These are phyloP conservation scores for Cadophora malorum DNA, from an alignment of 2,329 filamentous ascomycete species.

Conservation along the genomic window DNA sequence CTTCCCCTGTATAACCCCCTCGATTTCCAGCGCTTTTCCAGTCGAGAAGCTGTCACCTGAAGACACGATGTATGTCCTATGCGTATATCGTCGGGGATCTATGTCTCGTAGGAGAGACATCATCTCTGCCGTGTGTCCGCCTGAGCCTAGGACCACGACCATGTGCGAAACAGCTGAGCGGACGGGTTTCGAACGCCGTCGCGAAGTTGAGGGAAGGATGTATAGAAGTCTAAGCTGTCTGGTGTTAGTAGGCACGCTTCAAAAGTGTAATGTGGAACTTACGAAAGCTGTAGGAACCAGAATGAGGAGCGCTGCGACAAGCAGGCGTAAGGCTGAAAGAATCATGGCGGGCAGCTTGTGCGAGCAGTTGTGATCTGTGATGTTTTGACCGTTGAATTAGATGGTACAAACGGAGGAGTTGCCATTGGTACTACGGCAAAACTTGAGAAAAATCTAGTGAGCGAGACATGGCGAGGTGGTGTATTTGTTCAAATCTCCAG, in stretches of 20 bases:
- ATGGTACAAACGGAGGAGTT: neutral
- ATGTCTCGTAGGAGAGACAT: constrained; percentile 77
- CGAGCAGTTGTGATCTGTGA: neutral
- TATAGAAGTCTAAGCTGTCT: constrained; percentile 43
- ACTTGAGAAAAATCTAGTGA: neutral
- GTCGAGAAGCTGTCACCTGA: constrained; percentile 77
- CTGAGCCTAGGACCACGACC: constrained; percentile 86
- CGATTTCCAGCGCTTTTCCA: constrained; percentile 67
- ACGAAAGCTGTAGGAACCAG: constrained; percentile 39
- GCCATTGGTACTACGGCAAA: neutral
- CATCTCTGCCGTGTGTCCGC: constrained; percentile 96
- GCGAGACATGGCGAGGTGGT: constrained; percentile 1
- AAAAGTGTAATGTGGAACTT: constrained; percentile 24
- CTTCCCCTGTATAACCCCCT: constrained; percentile 50
- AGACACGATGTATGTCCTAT: constrained; percentile 79
- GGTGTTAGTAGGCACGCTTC: constrained; percentile 5
- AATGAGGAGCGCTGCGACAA: constrained; percentile 36
- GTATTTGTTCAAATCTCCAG: neutral
- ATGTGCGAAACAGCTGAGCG: constrained; percentile 59
- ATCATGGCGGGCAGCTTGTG: constrained; percentile 6
- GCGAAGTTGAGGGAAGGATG: constrained; percentile 38
- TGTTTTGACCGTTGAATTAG: neutral
- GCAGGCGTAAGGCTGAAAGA: constrained; percentile 39
- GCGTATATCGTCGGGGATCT: constrained; percentile 57
- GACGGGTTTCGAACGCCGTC: constrained; percentile 15